These are phyloP conservation scores for Trichophyton equinum DNA, from an alignment of 2,329 filamentous ascomycete genomes.

Conservation along the genomic window DNA sequence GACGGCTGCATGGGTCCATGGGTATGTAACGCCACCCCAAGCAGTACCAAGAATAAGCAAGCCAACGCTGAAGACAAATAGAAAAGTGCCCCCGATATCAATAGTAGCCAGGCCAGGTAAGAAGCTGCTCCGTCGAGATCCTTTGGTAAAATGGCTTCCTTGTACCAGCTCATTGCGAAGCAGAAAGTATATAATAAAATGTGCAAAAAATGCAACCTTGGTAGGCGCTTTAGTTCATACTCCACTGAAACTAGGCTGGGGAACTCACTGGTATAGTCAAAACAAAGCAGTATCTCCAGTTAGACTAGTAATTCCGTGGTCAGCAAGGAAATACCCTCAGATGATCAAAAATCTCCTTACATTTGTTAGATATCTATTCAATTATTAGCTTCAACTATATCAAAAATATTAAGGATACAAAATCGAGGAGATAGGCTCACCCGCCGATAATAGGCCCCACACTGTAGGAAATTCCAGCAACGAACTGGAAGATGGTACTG, in stretches of 20 bases:
- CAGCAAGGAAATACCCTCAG: constrained; percentile 36
- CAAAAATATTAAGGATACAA: not conserved
- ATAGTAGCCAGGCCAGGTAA: constrained; percentile 40
- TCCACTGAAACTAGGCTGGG: not conserved
- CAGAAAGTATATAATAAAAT: constrained; percentile 44
- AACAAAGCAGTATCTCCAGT: constrained; percentile 57
- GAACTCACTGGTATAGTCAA: constrained; percentile 47
- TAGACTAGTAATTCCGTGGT: constrained; percentile 23
- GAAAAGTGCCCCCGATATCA: constrained; percentile 43
- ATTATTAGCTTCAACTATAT: constrained; percentile 1
- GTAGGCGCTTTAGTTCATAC: constrained; percentile 25
- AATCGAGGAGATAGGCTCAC: constrained; percentile 14
- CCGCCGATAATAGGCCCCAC: constrained; percentile 51
- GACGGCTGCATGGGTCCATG: constrained; percentile 40
- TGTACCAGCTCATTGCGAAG: constrained; percentile 47
- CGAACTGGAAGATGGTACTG: constrained; percentile 49
- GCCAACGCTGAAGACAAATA: constrained; percentile 45
- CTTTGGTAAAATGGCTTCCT: constrained; percentile 32
- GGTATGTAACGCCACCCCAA: constrained; percentile 44
- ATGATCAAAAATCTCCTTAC: constrained; percentile 13
- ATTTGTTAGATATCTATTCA: constrained; percentile 21
- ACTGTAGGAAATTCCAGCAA: constrained; percentile 48
- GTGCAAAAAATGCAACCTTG: constrained; percentile 37
- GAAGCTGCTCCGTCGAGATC: constrained; percentile 28
- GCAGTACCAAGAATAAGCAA: constrained; percentile 44